These are phyloP conservation scores for Mycena vitilis DNA, from an alignment of 768 basidiomycete genomes.

Conservation along the genomic window DNA sequence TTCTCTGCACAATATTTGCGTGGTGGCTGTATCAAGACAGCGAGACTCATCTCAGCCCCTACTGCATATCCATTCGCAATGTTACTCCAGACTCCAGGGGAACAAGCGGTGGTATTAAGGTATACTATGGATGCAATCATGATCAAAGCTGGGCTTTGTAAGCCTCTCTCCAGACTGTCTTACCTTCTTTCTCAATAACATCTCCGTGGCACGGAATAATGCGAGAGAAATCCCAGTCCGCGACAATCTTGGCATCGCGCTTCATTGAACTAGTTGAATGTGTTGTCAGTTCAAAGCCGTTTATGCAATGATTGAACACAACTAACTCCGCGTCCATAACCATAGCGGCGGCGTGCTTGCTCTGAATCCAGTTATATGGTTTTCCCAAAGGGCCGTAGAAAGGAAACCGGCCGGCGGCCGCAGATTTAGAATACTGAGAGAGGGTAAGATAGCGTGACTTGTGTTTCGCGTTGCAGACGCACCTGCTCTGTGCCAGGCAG, in stretches of 20 bases:
- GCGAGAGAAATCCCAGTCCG: slow-evolving; percentile 77
- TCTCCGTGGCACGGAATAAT: slow-evolving; percentile 81
- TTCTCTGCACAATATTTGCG: not conserved
- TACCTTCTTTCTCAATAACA: slow-evolving; percentile 62
- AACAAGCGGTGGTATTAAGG: too few relatives aligned
- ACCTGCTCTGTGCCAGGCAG: slow-evolving; percentile 84
- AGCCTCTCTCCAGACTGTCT: slow-evolving; percentile 50
- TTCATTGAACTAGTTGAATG: slow-evolving; percentile 60
- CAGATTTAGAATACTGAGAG: slow-evolving; percentile 41
- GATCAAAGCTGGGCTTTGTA: slow-evolving; percentile 34
- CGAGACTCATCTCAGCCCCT: too few relatives aligned
- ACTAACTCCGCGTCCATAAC: slow-evolving; percentile 55
- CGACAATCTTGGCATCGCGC: slow-evolving; percentile 73
- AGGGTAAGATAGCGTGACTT: not conserved
- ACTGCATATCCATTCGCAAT: too few relatives aligned
- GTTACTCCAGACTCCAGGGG: too few relatives aligned
- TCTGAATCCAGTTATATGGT: slow-evolving; percentile 51
- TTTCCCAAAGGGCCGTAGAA: slow-evolving; percentile 44
- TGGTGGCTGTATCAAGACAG: too few relatives aligned
- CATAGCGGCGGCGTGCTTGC: slow-evolving; percentile 45
- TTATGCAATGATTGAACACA: not conserved
- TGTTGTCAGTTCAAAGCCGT: not conserved
- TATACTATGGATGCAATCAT: too few relatives aligned
- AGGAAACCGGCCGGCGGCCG: slow-evolving; percentile 39
- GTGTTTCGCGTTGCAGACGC: not conserved